A percentile compares a stretch with the other conserved stretches of the same genome.
Evolutionary conservation across 345 rosid species (phyloP).

Genomic region (Linum tenue): DNA sequence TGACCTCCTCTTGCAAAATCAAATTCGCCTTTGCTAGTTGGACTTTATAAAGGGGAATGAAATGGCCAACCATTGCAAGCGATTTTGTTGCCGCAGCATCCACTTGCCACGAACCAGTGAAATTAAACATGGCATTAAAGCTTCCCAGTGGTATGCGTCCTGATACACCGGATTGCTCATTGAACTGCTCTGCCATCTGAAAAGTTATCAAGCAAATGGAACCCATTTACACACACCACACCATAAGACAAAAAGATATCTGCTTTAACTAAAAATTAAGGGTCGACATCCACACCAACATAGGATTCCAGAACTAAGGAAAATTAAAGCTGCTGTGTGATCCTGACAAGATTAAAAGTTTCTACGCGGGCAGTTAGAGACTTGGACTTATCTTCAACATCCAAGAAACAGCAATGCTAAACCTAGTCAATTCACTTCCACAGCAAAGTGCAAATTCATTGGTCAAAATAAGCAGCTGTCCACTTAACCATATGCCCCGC

Average conservation of each 20-base stretch:
- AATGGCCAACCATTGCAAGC: constrained; percentile 78
- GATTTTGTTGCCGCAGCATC: constrained; percentile 95
- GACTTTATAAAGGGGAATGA: constrained; percentile 59
- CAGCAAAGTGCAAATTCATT: too few relatives aligned
- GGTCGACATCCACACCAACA: neutral
- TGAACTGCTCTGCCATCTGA: constrained; percentile 86
- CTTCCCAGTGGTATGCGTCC: constrained; percentile 83
- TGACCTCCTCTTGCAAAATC: constrained; percentile 51
- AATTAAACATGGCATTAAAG: constrained; percentile 94
- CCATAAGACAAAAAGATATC: neutral
- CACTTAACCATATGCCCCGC: too few relatives aligned
- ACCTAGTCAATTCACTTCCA: too few relatives aligned
- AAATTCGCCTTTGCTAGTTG: constrained; percentile 44
- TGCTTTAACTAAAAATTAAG: neutral
- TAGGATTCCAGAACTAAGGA: neutral
- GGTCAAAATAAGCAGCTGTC: too few relatives aligned
- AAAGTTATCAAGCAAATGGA: constrained; percentile 17
- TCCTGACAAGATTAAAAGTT: too few relatives aligned
- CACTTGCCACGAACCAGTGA: constrained; percentile 85
- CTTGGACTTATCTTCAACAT: too few relatives aligned
- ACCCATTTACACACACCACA: constrained; percentile 1
- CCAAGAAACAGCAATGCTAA: too few relatives aligned
- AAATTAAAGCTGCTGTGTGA: too few relatives aligned
- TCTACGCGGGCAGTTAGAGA: too few relatives aligned
- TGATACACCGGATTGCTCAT: constrained; percentile 58